Evolutionary conservation across 225 moss, liverwort and hornwort species (phyloP).

Genomic region (Ulota crispa): DNA sequence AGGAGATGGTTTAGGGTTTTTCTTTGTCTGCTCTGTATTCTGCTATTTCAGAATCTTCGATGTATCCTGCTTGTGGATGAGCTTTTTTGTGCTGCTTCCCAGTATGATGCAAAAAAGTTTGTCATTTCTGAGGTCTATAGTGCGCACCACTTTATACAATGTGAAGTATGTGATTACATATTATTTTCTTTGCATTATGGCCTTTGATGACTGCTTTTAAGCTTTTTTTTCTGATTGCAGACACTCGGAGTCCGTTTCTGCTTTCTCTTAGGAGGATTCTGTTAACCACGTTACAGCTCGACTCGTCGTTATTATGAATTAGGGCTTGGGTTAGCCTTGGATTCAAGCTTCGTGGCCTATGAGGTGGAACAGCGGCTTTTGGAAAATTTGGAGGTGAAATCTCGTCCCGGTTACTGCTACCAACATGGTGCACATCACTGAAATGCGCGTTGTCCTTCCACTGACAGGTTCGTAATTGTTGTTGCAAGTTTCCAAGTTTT

Average conservation of each 20-base stretch:
- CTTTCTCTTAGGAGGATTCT: conserved; percentile 2
- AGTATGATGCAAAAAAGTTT: not conserved
- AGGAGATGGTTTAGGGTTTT: not conserved
- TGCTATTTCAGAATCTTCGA: not conserved
- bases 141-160: not conserved
- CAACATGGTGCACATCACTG: conserved; percentile 85
- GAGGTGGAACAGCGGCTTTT: conserved; percentile 17
- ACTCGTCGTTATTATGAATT: not conserved
- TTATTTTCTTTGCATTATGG: not conserved
- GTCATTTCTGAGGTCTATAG: not conserved
- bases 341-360: conserved; percentile 24
- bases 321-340: conserved; percentile 16
- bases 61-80: not conserved
- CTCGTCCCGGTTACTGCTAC: not conserved
- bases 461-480: conserved; percentile 63
- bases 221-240: not conserved
- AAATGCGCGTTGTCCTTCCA: conserved; percentile 83
- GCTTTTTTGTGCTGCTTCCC: not conserved
- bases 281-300: not conserved
- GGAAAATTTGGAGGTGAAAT: conserved; percentile 22
- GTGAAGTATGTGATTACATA: not conserved
- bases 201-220: not conserved
- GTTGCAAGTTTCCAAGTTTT: conserved; percentile 6
- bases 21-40: not conserved
- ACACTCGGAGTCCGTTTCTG: not conserved